Percentiles rank a stretch among this genome's conserved stretches.
Evolutionary conservation across 352 stramenopile genomes (phyloP).

Genomic region (Salisapilia sapeloensis): DNA sequence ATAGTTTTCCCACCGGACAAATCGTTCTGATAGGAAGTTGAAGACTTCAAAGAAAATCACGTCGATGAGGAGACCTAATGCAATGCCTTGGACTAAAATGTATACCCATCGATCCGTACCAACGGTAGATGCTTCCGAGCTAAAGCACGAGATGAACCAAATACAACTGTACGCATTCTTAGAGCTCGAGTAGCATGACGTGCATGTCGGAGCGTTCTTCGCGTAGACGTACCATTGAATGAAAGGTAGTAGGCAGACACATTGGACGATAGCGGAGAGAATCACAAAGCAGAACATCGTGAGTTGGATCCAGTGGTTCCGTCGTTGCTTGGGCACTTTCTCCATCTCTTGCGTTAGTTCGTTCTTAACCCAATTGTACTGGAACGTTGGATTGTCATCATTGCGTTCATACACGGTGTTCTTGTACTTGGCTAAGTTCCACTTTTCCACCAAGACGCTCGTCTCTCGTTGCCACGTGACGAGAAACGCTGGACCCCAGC

Average conservation of each 20-base stretch:
- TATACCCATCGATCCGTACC: constrained; percentile 81
- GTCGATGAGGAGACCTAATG: constrained; percentile 72
- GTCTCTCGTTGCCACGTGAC: constrained; percentile 78
- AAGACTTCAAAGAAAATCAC: constrained; percentile 83
- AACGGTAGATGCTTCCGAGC: constrained; percentile 40
- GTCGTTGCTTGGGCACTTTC: constrained; percentile 66
- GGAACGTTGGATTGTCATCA: constrained; percentile 70
- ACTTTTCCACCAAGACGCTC: constrained; percentile 76
- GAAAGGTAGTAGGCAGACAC: constrained; percentile 68
- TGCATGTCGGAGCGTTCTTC: constrained; percentile 65
- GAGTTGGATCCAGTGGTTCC: constrained; percentile 72
- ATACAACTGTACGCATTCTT: constrained; percentile 37
- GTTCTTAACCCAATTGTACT: constrained; percentile 80
- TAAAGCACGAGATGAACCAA: constrained; percentile 76
- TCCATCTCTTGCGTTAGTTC: constrained; percentile 79
- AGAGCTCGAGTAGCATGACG: constrained; percentile 27
- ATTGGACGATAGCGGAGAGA: constrained; percentile 56
- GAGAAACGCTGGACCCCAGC: constrained; percentile 71
- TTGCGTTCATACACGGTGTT: constrained; percentile 81
- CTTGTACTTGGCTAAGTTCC: constrained; percentile 79
- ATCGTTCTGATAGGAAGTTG: constrained; percentile 78
- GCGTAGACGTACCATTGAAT: constrained; percentile 84
- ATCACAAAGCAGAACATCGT: constrained; percentile 79
- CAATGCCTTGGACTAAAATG: constrained; percentile 71
- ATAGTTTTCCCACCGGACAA: constrained; percentile 79